Percentiles rank a stretch among this genome's conserved stretches.
Conservation (phyloP, 805 yeast species). For the Candida mattraensis region DNA sequence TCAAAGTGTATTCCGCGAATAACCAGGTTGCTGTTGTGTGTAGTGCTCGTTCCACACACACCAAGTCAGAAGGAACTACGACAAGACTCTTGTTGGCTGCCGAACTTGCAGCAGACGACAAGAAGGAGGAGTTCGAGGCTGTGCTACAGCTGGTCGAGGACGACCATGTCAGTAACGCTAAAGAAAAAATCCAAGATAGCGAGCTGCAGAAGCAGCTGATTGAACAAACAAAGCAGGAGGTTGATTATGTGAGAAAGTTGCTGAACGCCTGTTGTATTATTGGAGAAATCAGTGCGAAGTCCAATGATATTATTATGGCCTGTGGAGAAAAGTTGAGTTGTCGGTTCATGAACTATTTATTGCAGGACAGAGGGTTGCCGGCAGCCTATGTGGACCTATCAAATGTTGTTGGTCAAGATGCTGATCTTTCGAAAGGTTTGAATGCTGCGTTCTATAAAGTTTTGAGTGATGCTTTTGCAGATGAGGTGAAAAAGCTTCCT, state of each 20-base stretch:
- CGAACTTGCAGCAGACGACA: slow-evolving; percentile 65
- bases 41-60: slow-evolving; percentile 87
- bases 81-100: slow-evolving; percentile 83
- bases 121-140: slow-evolving; percentile 48
- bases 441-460: slow-evolving; percentile 64
- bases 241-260: slow-evolving; percentile 65
- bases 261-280: slow-evolving; percentile 86
- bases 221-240: slow-evolving; percentile 59
- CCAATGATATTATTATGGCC: slow-evolving; percentile 86
- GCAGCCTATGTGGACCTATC: slow-evolving; percentile 82
- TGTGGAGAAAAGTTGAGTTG: slow-evolving; percentile 94
- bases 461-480: slow-evolving; percentile 53
- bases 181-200: slow-evolving; percentile 43
- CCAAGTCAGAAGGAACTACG: slow-evolving; percentile 95
- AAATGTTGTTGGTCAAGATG: slow-evolving; percentile 62
- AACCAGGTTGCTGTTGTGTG: slow-evolving; percentile 90
- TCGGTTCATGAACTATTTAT: slow-evolving; percentile 79
- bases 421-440: slow-evolving; percentile 54
- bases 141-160: slow-evolving; percentile 66
- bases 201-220: slow-evolving; percentile 54
- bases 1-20: slow-evolving; percentile 58
- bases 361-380: slow-evolving; percentile 78
- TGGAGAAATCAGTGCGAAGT: slow-evolving; percentile 87
- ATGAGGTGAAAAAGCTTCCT: slow-evolving; percentile 41
- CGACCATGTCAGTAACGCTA: slow-evolving; percentile 81